Evolutionary conservation across 306 rosid genomes (phyloP).

Genomic region (Acacia confusa): DNA sequence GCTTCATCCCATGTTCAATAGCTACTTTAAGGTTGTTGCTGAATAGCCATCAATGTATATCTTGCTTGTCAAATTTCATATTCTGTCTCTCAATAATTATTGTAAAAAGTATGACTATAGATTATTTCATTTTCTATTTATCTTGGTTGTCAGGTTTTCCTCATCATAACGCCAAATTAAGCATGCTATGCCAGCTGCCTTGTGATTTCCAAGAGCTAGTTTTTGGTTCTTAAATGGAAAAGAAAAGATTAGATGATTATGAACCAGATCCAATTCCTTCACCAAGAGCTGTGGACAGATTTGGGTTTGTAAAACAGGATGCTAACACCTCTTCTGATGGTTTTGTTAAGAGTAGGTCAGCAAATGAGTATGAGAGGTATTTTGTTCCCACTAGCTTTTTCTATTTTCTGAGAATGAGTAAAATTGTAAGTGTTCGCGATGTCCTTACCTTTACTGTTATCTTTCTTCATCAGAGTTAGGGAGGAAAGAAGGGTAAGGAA

Average conservation of each 20-base stretch:
- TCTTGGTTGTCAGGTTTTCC: slow-evolving; percentile 38
- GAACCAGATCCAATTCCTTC: slow-evolving; percentile 75
- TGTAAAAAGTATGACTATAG: neutral
- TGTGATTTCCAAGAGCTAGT: slow-evolving; percentile 34
- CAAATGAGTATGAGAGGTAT: slow-evolving; percentile 65
- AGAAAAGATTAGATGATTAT: slow-evolving; percentile 63
- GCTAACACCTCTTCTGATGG: slow-evolving; percentile 56
- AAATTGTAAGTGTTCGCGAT: neutral
- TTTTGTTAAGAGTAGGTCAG: slow-evolving; percentile 53
- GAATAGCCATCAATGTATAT: neutral
- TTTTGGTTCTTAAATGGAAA: slow-evolving; percentile 66
- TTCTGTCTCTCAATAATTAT: neutral
- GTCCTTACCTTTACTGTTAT: neutral
- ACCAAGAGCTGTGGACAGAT: slow-evolving; percentile 74
- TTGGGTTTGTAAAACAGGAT: slow-evolving; percentile 83
- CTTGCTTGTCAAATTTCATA: neutral
- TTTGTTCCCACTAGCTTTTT: slow-evolving; percentile 7
- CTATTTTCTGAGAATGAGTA: slow-evolving; percentile 10
- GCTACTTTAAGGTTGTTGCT: neutral
- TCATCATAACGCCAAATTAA: slow-evolving; percentile 28
- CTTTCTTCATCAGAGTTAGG: slow-evolving; percentile 47
- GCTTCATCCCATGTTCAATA: neutral
- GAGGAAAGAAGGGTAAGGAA: slow-evolving; percentile 87
- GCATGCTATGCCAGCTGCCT: slow-evolving; percentile 19
- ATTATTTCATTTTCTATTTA: neutral